Evolutionary conservation across 2,329 filamentous ascomycete species (phyloP).

Genomic region (Xylaria sp.): DNA sequence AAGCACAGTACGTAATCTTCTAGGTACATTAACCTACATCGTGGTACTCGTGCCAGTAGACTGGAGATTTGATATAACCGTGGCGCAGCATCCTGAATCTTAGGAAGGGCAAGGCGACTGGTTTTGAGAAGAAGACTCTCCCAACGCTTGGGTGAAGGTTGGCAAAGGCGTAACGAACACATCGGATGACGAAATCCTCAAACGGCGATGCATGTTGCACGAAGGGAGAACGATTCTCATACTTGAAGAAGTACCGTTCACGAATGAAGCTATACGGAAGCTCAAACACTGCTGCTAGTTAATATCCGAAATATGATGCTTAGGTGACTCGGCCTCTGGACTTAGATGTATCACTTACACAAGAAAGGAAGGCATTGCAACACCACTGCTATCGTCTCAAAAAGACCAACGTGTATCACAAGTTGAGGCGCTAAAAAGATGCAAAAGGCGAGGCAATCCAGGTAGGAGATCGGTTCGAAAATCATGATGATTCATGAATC

Average conservation of each 20-base stretch:
- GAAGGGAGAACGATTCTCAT: constrained; percentile 65
- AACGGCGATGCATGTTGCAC: constrained; percentile 76
- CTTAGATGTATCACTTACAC: constrained; percentile 56
- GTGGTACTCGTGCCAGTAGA: constrained; percentile 69
- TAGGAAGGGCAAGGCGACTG: constrained; percentile 77
- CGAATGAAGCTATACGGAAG: constrained; percentile 68
- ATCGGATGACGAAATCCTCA: constrained; percentile 80
- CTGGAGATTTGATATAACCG: constrained; percentile 70
- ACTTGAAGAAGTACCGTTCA: constrained; percentile 63
- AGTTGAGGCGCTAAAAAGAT: constrained; percentile 77
- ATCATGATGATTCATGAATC: constrained; percentile 64
- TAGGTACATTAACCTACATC: constrained; percentile 53
- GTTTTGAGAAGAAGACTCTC: constrained; percentile 80
- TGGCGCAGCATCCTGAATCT: constrained; percentile 79
- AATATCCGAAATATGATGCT: constrained; percentile 7
- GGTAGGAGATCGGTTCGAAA: constrained; percentile 75
- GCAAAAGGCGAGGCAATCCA: constrained; percentile 80
- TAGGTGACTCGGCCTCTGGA: not conserved
- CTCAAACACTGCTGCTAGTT: constrained; percentile 58
- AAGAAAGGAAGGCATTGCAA: constrained; percentile 75
- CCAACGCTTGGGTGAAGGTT: constrained; percentile 74
- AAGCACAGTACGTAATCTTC: constrained; percentile 24
- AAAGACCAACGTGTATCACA: constrained; percentile 71
- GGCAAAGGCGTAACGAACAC: constrained; percentile 81
- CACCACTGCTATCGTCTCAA: constrained; percentile 66